A percentile compares a stretch with the other conserved stretches of the same genome.
Conservation (phyloP, 2,329 filamentous ascomycete species). For the Fusarium musae region DNA sequence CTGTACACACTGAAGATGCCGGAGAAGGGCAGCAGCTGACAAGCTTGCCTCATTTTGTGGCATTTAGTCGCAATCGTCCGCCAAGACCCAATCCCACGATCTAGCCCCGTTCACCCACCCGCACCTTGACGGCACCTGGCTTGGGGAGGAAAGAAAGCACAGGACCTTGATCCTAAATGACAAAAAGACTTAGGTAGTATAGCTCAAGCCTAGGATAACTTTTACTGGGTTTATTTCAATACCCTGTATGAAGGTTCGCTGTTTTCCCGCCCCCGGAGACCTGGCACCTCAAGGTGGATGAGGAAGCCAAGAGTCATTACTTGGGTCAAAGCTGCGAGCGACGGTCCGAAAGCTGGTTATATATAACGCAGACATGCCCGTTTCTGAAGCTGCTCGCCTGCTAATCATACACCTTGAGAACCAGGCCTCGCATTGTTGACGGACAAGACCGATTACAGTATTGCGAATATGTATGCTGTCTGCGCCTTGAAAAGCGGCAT, state of each 20-base stretch:
- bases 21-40: slow-evolving; percentile 4
- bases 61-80: slow-evolving; percentile 39
- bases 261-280: too few species aligned
- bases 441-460: neutral
- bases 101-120: slow-evolving; percentile 23
- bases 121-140: neutral
- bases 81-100: slow-evolving; percentile 35
- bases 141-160: too few species aligned
- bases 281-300: slow-evolving; percentile 10
- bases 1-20: neutral
- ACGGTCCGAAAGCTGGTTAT: slow-evolving; percentile 21
- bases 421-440: neutral
- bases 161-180: too few species aligned
- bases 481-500: neutral
- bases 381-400: neutral
- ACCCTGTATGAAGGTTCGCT: too few species aligned
- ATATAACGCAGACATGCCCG: neutral
- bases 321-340: slow-evolving; percentile 1
- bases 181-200: too few species aligned
- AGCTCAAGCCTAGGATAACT: too few species aligned
- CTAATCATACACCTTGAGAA: neutral
- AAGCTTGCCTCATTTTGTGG: slow-evolving; percentile 36
- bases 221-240: too few species aligned
- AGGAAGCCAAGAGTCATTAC: slow-evolving; percentile 17
- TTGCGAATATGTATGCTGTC: neutral